A percentile compares a stretch with the other conserved stretches of the same genome.
Conservation (phyloP, 2,329 filamentous ascomycete species). For the Colletotrichum cereale region DNA sequence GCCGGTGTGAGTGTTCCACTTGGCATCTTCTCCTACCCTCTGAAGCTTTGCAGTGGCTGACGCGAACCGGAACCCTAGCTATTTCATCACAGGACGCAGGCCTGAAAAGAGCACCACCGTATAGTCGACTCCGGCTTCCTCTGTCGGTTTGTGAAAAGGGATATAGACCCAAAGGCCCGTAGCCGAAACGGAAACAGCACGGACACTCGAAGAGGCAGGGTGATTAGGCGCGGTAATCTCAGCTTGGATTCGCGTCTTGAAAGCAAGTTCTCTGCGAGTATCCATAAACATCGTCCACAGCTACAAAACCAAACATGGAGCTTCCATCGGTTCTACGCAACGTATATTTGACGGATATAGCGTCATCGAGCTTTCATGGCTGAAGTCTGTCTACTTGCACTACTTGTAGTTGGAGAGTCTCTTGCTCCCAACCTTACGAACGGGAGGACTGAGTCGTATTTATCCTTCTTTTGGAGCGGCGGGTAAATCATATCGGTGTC, state of each 20-base stretch:
- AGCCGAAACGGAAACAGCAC: background rate
- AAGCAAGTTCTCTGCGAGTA: background rate
- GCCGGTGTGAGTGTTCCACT: slow-evolving; percentile 50
- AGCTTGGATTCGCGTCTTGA: background rate
- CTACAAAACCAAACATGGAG: background rate
- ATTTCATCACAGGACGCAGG: slow-evolving; percentile 7
- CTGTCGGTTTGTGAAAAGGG: background rate
- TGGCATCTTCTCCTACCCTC: background rate
- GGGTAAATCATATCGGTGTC: background rate
- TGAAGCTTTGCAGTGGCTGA: background rate
- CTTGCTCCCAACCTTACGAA: background rate
- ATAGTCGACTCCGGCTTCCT: background rate
- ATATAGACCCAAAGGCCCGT: background rate
- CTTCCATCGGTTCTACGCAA: background rate
- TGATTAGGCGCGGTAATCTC: background rate
- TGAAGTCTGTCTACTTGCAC: too few relatives aligned
- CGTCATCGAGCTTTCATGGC: background rate
- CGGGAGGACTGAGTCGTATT: background rate
- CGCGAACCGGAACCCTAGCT: background rate
- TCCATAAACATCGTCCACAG: background rate
- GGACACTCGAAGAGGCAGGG: background rate
- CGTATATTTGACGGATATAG: background rate
- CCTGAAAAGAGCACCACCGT: background rate
- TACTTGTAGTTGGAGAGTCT: too few relatives aligned
- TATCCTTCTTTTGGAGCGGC: background rate